Conservation (phyloP, 768 basidiomycete genomes). For the Macrolepiota fuliginosa region DNA sequence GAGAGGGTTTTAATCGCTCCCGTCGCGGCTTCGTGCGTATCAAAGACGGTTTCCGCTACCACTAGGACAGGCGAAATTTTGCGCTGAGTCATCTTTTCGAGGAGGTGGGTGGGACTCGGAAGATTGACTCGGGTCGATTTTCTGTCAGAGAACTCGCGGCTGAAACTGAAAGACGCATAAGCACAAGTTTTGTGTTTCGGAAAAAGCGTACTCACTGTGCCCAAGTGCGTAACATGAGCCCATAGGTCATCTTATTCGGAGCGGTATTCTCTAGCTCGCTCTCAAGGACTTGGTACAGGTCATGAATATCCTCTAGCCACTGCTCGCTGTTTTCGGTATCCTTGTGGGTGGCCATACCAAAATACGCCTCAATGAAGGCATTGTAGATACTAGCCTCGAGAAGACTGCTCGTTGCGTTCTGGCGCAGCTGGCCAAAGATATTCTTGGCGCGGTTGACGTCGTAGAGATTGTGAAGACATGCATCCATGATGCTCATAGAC, state of each 20-base stretch:
- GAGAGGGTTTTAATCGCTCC: slow-evolving; percentile 56
- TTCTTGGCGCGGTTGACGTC: slow-evolving; percentile 75
- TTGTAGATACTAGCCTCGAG: slow-evolving; percentile 58
- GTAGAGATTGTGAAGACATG: slow-evolving; percentile 73
- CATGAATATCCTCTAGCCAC: slow-evolving; percentile 66
- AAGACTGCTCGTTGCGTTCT: slow-evolving; percentile 24
- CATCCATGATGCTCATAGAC: slow-evolving; percentile 74
- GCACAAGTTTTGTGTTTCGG: not conserved
- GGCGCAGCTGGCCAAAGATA: slow-evolving; percentile 66
- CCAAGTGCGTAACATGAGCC: slow-evolving; percentile 62
- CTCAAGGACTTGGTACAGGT: slow-evolving; percentile 60
- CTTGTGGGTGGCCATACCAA: slow-evolving; percentile 51
- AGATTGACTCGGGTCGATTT: slow-evolving; percentile 17
- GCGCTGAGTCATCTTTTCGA: slow-evolving; percentile 44
- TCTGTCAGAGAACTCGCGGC: slow-evolving; percentile 29
- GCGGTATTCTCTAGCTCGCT: slow-evolving; percentile 38
- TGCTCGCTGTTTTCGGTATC: slow-evolving; percentile 39
- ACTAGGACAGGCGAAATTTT: slow-evolving; percentile 49
- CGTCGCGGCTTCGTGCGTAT: slow-evolving; percentile 52
- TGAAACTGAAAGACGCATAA: slow-evolving; percentile 28
- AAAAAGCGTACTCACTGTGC: slow-evolving; percentile 38
- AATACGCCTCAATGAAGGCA: slow-evolving; percentile 62
- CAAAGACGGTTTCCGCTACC: slow-evolving; percentile 55
- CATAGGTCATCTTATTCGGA: slow-evolving; percentile 63
- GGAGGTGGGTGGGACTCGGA: slow-evolving; percentile 29